phyloP scores from a whole-genome alignment of 225 moss, liverwort and hornwort species.

The Antitrichia curtipendula region DNA sequence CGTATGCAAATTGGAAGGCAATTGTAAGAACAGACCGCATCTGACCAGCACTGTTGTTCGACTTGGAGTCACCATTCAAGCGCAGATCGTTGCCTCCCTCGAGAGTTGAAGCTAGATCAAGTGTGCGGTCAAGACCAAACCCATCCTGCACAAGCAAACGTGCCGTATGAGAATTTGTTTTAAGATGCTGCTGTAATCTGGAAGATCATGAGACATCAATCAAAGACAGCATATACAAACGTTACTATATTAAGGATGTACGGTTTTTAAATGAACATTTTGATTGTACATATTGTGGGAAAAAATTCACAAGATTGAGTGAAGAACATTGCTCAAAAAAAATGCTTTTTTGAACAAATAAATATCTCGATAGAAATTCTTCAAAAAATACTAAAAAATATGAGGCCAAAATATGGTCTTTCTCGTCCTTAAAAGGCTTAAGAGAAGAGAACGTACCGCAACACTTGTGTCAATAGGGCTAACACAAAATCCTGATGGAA shows the following conservation, averaged over 20 bases:
- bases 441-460: constrained; percentile 27
- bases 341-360: background rate
- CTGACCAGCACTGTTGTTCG: constrained; percentile 34
- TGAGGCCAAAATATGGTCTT: background rate
- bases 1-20: constrained; percentile 94
- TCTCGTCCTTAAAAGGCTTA: background rate
- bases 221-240: background rate
- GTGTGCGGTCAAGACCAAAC: constrained; percentile 73
- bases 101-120: constrained; percentile 83
- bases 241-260: background rate
- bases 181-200: background rate
- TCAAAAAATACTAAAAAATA: background rate
- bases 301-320: background rate
- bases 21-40: constrained; percentile 91
- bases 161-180: background rate
- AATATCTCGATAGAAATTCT: background rate
- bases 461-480: constrained; percentile 83
- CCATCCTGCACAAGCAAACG: constrained; percentile 52
- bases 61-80: constrained; percentile 55
- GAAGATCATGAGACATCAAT: background rate
- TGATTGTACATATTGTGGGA: background rate
- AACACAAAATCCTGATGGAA: constrained; percentile 59
- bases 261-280: background rate
- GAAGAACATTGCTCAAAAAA: background rate
- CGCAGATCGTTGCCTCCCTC: constrained; percentile 84